These are phyloP conservation scores for Linum usitatissimum DNA, from an alignment of 345 rosid genomes.

Conservation along the genomic window DNA sequence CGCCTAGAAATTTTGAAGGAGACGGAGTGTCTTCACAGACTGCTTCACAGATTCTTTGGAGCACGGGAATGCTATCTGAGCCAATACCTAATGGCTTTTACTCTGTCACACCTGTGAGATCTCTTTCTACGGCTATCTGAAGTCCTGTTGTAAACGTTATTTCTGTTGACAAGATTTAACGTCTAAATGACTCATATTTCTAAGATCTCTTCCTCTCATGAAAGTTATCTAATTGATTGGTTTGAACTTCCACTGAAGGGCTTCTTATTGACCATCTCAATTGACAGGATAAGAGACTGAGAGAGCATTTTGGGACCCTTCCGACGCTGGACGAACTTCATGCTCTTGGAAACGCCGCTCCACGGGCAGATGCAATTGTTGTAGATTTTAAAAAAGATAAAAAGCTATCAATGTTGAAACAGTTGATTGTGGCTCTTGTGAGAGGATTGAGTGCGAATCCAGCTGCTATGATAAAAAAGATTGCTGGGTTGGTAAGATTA, in stretches of 20 bases:
- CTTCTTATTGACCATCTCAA: neutral
- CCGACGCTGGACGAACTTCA: constrained; percentile 86
- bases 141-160: neutral
- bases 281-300: constrained; percentile 73
- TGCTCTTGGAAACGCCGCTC: constrained; percentile 65
- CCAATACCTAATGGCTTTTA: constrained; percentile 89
- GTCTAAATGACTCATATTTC: neutral
- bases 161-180: neutral
- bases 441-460: constrained; percentile 87
- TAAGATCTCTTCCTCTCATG: neutral
- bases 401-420: constrained; percentile 82
- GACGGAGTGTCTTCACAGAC: constrained; percentile 52
- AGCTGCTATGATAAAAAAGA: constrained; percentile 77
- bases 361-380: constrained; percentile 65
- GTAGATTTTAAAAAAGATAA: constrained; percentile 82
- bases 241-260: neutral
- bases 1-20: constrained; percentile 51
- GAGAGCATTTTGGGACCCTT: constrained; percentile 51
- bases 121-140: neutral
- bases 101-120: constrained; percentile 60
- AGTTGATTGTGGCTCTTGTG: constrained; percentile 56
- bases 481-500: constrained; percentile 76
- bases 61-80: constrained; percentile 69
- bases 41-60: constrained; percentile 88
- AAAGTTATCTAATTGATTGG: neutral